These are phyloP conservation scores for Elaeis guineensis DNA, from an alignment of 176 grass and related monocot species.

Conservation along the genomic window DNA sequence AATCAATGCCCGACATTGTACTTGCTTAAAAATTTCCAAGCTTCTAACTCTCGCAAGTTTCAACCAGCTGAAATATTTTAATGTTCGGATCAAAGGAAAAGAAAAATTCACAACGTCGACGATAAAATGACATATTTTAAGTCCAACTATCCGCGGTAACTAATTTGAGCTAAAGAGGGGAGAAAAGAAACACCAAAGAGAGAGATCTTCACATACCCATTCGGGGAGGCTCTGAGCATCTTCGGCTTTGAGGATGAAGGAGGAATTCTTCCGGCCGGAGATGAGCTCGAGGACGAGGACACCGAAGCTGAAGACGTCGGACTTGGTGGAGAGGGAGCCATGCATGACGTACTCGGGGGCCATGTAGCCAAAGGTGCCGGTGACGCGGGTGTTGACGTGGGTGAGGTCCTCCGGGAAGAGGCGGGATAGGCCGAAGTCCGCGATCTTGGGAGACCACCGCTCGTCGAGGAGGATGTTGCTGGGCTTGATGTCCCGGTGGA, in stretches of 20 bases:
- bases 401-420: constrained; percentile 48
- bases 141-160: too few relatives aligned
- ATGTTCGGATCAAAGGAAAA: too few relatives aligned
- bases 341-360: constrained; percentile 96
- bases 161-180: too few relatives aligned
- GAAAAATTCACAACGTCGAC: too few relatives aligned
- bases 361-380: constrained; percentile 96
- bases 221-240: constrained; percentile 57
- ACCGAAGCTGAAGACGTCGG: constrained; percentile 97
- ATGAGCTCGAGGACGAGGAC: constrained; percentile 75
- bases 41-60: too few relatives aligned
- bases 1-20: too few relatives aligned
- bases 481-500: constrained; percentile 98
- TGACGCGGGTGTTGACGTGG: constrained; percentile 40
- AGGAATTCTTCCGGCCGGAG: constrained; percentile 55
- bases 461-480: constrained; percentile 91
- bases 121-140: too few relatives aligned
- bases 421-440: constrained; percentile 94
- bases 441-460: constrained; percentile 82
- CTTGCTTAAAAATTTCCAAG: too few relatives aligned
- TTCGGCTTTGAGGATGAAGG: constrained; percentile 17
- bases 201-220: constrained; percentile 34
- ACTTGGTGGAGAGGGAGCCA: constrained; percentile 70
- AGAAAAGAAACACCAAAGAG: not conserved
- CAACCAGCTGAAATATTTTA: too few relatives aligned